Base-by-base conservation (phyloP, 116 monocot species). In the Phalaenopsis hybrid region DNA sequence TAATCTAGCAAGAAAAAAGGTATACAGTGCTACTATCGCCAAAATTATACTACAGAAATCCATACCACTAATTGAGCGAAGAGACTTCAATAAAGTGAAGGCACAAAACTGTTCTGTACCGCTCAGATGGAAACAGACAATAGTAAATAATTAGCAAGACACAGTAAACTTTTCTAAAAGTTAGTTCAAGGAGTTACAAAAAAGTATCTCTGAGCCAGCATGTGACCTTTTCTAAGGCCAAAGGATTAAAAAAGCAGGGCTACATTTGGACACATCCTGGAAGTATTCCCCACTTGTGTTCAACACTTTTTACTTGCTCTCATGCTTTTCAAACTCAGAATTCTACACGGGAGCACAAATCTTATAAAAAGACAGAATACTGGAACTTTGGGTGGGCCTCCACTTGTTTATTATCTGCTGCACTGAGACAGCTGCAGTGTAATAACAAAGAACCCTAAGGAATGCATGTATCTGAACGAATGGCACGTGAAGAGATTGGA, bases 221-320 rank as follows among this genome's bases (percentile, higher is more conserved):
- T 72, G 72, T 72, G 72, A 72, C 37, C 4, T 37, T 72, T 37
- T 72, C 72, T 37, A 37, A 72, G 72, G 72, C 72, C 37, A 15
- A 4, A 72, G 72, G 63, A 41, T 21, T 0, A 41, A 34, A 8
- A 9, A 34, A 28, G 28, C 34, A 70, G 11, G 31, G 33, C 16
- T 72, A 7, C 33, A 72, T 41, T 72, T 72, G 72, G 72, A 41
- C 41, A 5, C 70, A 70, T 70, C 3, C 34, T 70, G 70, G 34
- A 70, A 70, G 34, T 37, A 15, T 37, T 72, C 72, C 21, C 7
- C 5, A 37, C 37, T 16, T 41, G 37, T 1, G 16, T 41, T 41
- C 16, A 21, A 72, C 72, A 5, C 72, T 41, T 72, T 37, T 72
- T 13, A 72, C 33, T 41, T 41, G 41, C 23, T 16, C 23, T 34